Evolutionary conservation across 805 yeast species (phyloP).

Genomic region (Barnettozyma wickerhamii): DNA sequence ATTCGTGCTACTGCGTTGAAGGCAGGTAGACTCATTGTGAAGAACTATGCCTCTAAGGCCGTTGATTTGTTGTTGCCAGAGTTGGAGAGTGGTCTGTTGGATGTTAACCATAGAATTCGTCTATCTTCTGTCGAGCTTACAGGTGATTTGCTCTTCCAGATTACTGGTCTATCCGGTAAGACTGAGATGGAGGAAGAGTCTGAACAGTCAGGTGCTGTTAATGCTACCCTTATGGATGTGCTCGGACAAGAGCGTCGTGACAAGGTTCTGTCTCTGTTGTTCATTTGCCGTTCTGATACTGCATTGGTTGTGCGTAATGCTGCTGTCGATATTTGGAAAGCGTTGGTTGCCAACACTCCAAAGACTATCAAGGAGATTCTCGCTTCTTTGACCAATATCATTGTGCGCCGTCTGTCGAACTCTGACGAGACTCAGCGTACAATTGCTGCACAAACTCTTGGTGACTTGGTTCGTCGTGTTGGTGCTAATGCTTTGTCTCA

Average conservation of each 20-base stretch:
- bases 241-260: slow-evolving; percentile 89
- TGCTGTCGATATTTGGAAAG: slow-evolving; percentile 94
- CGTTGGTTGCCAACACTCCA: slow-evolving; percentile 93
- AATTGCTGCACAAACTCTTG: slow-evolving; percentile 90
- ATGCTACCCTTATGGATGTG: slow-evolving; percentile 63
- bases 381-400: slow-evolving; percentile 73
- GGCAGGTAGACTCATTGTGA: slow-evolving; percentile 88
- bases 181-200: slow-evolving; percentile 56
- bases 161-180: slow-evolving; percentile 83
- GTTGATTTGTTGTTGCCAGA: slow-evolving; percentile 93
- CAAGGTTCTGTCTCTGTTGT: slow-evolving; percentile 76
- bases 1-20: slow-evolving; percentile 86
- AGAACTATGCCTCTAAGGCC: slow-evolving; percentile 87
- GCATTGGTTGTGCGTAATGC: slow-evolving; percentile 84
- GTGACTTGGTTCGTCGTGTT: slow-evolving; percentile 91
- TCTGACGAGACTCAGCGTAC: slow-evolving; percentile 71
- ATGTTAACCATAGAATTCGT: slow-evolving; percentile 79
- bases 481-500: slow-evolving; percentile 84
- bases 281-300: slow-evolving; percentile 90
- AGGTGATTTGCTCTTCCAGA: slow-evolving; percentile 91
- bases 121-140: slow-evolving; percentile 91
- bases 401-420: slow-evolving; percentile 82
- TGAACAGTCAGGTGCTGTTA: slow-evolving; percentile 46
- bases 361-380: slow-evolving; percentile 88
- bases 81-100: slow-evolving; percentile 83